These are phyloP conservation scores for Aspergillus ibericus DNA, from an alignment of 2,329 filamentous ascomycete species.

Conservation along the genomic window DNA sequence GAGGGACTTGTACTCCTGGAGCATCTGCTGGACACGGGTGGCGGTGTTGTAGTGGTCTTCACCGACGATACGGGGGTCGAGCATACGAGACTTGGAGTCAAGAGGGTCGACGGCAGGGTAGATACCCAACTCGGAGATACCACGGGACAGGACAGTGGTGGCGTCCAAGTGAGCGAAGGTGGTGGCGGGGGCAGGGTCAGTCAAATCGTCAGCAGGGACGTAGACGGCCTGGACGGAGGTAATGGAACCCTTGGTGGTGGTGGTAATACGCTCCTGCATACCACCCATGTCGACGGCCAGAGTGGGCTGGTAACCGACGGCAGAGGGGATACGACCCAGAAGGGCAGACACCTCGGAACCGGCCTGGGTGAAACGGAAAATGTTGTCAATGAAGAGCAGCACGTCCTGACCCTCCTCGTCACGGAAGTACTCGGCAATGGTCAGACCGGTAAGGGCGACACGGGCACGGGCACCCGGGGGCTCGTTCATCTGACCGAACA, in stretches of 20 bases:
- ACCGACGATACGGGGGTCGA: slow-evolving; percentile 97
- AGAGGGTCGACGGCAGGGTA: slow-evolving; percentile 99
- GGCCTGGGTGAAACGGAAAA: slow-evolving; percentile 99
- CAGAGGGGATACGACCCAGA: slow-evolving; percentile 98
- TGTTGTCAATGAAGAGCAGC: slow-evolving; percentile 99
- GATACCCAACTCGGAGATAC: slow-evolving; percentile 99
- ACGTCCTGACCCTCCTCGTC: slow-evolving; percentile 86
- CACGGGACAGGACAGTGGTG: slow-evolving; percentile 99
- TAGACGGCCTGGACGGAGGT: slow-evolving; percentile 99
- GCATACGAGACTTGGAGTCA: slow-evolving; percentile 98
- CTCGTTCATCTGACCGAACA: slow-evolving; percentile 99
- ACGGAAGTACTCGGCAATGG: slow-evolving; percentile 73
- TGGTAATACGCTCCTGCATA: slow-evolving; percentile 99
- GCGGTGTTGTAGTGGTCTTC: slow-evolving; percentile 97
- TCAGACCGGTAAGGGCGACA: slow-evolving; percentile 91
- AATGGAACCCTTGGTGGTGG: slow-evolving; percentile 98
- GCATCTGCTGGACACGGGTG: slow-evolving; percentile 95
- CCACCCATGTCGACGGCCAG: slow-evolving; percentile 98
- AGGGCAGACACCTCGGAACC: slow-evolving; percentile 99
- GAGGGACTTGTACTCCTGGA: slow-evolving; percentile 99
- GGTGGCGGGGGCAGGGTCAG: slow-evolving; percentile 97
- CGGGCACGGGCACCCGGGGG: slow-evolving; percentile 98
- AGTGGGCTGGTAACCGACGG: slow-evolving; percentile 99
- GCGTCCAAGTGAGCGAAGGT: slow-evolving; percentile 99
- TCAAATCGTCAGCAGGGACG: slow-evolving; percentile 99